A percentile compares a stretch with the other conserved stretches of the same genome.
phyloP scores from a whole-genome alignment of 2,329 filamentous ascomycete genomes.

The Colletotrichum sp. region DNA sequence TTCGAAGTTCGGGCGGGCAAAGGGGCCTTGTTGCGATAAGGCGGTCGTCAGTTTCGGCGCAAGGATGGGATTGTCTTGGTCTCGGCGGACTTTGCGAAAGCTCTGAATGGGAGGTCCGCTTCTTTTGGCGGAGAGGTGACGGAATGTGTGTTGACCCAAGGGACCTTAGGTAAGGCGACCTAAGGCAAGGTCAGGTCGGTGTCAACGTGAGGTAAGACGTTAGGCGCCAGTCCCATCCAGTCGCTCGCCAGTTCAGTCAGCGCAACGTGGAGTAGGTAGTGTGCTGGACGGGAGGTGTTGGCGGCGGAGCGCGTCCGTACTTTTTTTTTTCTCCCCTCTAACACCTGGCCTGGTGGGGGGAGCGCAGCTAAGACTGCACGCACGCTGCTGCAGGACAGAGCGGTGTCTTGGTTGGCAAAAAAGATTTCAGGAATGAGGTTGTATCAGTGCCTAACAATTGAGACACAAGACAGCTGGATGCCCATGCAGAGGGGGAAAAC shows the following conservation, averaged over 20 bases:
- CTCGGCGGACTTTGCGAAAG: constrained; percentile 8
- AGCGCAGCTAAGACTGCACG: neutral
- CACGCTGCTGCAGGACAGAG: neutral
- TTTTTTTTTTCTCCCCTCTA: neutral
- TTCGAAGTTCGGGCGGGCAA: constrained; percentile 4
- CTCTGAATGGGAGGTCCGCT: constrained; percentile 17
- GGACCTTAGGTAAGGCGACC: constrained; percentile 12
- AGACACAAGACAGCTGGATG: neutral
- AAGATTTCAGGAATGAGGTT: neutral
- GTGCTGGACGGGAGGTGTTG: neutral
- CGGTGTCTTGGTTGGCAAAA: neutral
- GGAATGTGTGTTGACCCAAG: neutral
- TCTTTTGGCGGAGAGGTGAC: constrained; percentile 13
- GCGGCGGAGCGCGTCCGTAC: constrained; percentile 1
- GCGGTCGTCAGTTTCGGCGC: constrained; percentile 15
- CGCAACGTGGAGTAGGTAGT: neutral
- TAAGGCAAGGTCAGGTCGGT: neutral
- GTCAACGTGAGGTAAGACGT: neutral
- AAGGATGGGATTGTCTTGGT: constrained; percentile 16
- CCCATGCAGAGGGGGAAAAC: neutral
- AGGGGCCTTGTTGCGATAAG: constrained; percentile 19
- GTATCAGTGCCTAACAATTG: neutral
- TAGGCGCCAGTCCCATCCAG: neutral
- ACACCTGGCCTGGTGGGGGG: neutral
- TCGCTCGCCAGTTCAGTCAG: neutral